These are phyloP conservation scores for Aspergillus floridensis DNA, from an alignment of 2,329 filamentous ascomycete genomes.

Conservation along the genomic window DNA sequence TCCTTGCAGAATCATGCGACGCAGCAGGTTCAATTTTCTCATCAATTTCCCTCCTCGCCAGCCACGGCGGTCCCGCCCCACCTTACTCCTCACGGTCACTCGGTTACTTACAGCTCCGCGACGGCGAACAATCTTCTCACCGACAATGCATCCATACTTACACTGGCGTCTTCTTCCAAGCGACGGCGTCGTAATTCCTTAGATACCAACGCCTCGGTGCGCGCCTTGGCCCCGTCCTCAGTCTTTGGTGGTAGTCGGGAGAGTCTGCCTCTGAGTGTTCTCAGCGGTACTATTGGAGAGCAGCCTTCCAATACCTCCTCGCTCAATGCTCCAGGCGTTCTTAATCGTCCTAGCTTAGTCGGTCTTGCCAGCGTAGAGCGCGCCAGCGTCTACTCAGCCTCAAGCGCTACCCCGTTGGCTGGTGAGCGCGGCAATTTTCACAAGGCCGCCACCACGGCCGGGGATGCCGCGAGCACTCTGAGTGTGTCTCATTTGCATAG, in stretches of 20 bases:
- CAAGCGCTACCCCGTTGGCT: constrained; percentile 58
- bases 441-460: constrained; percentile 44
- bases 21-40: constrained; percentile 54
- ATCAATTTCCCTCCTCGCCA: constrained; percentile 59
- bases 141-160: constrained; percentile 65
- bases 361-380: constrained; percentile 58
- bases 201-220: constrained; percentile 65
- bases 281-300: constrained; percentile 54
- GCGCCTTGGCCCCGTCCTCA: constrained; percentile 61
- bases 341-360: constrained; percentile 51
- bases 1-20: constrained; percentile 38
- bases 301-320: constrained; percentile 40
- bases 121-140: constrained; percentile 64
- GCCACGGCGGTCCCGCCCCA: constrained; percentile 62
- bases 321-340: constrained; percentile 38
- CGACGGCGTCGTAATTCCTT: constrained; percentile 62
- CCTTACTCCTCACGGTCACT: constrained; percentile 51
- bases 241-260: constrained; percentile 64
- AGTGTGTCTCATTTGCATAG: constrained; percentile 75
- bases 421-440: constrained; percentile 83
- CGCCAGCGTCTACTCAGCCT: constrained; percentile 71
- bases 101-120: constrained; percentile 58
- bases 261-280: constrained; percentile 60
- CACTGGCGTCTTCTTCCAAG: constrained; percentile 64
- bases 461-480: constrained; percentile 72